phyloP scores from a whole-genome alignment of 345 rosid species.

The Citrus sp. region DNA sequence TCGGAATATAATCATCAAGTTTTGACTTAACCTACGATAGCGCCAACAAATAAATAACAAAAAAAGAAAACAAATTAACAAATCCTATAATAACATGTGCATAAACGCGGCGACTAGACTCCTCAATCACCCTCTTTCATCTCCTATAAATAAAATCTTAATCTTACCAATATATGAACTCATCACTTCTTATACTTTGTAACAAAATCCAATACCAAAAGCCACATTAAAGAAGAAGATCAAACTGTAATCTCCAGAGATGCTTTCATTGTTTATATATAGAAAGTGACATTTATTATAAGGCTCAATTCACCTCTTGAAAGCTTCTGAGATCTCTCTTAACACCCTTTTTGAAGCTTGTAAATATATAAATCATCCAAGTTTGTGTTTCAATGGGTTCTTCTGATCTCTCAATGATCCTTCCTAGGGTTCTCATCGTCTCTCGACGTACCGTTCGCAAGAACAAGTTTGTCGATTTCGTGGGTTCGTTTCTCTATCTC shows the following conservation, averaged over 20 bases:
- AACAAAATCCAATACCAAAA: neutral
- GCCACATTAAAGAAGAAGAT: neutral
- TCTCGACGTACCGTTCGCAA: constrained; percentile 55
- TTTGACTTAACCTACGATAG: constrained; percentile 7
- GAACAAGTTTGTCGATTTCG: constrained; percentile 61
- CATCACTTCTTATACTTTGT: too few relatives aligned
- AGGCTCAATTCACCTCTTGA: neutral
- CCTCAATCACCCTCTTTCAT: neutral
- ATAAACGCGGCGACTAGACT: neutral
- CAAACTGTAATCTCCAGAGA: neutral
- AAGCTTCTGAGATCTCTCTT: too few relatives aligned
- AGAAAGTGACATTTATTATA: neutral
- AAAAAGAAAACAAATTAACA: neutral
- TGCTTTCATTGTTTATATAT: neutral
- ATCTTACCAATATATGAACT: too few relatives aligned
- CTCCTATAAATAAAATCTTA: too few relatives aligned
- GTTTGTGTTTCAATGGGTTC: neutral
- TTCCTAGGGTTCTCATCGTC: constrained; percentile 57
- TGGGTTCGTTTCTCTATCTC: constrained; percentile 27
- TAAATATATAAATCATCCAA: too few relatives aligned
- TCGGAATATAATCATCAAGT: neutral
- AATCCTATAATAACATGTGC: neutral
- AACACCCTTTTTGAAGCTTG: too few relatives aligned
- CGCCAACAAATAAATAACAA: neutral
- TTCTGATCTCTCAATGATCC: constrained; percentile 36